Percentiles rank a stretch among this genome's conserved stretches.
Evolutionary conservation across 768 basidiomycete genomes (phyloP).

Genomic region (Kwoniella dejecticola): DNA sequence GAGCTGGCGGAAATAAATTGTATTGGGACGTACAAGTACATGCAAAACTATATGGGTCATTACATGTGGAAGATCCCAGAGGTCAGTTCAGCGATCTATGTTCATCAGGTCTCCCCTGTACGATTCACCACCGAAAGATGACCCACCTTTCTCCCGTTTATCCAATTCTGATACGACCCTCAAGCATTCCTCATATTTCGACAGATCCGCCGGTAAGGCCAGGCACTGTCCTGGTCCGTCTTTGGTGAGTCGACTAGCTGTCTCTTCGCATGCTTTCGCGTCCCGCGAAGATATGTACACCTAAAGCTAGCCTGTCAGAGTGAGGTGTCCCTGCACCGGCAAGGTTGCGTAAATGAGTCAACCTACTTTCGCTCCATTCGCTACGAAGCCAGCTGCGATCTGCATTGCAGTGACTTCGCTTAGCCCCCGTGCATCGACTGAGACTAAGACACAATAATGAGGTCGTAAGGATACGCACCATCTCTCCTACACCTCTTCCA

Average conservation of each 20-base stretch:
- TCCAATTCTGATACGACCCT: conserved; percentile 61
- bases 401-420: too few species aligned
- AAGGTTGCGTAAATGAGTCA: too few species aligned
- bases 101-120: too few species aligned
- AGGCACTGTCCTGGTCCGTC: conserved; percentile 64
- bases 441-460: not conserved
- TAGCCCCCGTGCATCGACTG: too few species aligned
- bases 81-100: not conserved
- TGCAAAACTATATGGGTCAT: conserved; percentile 60
- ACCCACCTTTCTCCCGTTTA: conserved; percentile 60
- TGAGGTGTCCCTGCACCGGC: too few species aligned
- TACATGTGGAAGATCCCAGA: not conserved
- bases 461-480: conserved; percentile 57
- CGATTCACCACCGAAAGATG: too few species aligned
- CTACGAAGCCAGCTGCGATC: conserved; percentile 68
- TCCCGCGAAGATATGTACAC: conserved; percentile 69
- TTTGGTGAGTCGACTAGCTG: conserved; percentile 62
- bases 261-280: conserved; percentile 61
- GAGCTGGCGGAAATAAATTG: too few species aligned
- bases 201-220: conserved; percentile 63
- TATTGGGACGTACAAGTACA: conserved; percentile 39
- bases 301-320: not conserved
- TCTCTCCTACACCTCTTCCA: conserved; percentile 68
- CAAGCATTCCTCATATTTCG: conserved; percentile 63
- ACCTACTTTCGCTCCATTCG: conserved; percentile 62